Conservation (phyloP, 1,284 basidiomycete species). For the Cutaneotrichosporon sp. region DNA sequence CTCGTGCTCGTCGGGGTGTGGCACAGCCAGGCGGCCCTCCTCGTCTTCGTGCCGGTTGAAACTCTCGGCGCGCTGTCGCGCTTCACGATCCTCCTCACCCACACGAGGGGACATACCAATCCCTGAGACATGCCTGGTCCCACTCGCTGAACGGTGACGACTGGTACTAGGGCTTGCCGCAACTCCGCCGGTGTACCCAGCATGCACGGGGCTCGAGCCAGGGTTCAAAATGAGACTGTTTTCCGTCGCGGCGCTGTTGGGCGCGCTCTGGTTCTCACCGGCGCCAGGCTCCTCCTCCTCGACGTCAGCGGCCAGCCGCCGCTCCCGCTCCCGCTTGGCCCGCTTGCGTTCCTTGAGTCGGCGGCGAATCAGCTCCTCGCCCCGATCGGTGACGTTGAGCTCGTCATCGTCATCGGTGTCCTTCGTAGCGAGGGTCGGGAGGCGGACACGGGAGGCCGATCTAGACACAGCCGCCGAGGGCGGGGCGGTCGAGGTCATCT, state of each 20-base stretch:
- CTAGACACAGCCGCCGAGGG: conserved; percentile 9
- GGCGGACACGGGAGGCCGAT: conserved; percentile 14
- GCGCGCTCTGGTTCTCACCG: background rate
- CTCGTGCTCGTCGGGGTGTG: background rate
- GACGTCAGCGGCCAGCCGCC: conserved; percentile 19
- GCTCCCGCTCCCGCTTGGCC: conserved; percentile 38
- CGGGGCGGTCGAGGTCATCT: background rate
- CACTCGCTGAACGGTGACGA: conserved; percentile 8
- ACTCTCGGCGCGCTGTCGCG: too few species aligned
- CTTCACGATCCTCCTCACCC: background rate
- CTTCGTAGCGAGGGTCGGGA: background rate
- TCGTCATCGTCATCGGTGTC: conserved; percentile 49
- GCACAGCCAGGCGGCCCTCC: background rate
- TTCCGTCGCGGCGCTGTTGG: background rate
- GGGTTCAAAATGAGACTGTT: background rate
- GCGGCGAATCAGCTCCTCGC: conserved; percentile 54
- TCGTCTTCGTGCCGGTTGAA: conserved; percentile 8
- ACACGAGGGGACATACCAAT: background rate
- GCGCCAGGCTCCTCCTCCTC: conserved; percentile 20
- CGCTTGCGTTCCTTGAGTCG: conserved; percentile 53
- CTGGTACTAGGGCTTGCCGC: background rate
- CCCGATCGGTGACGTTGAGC: conserved; percentile 51
- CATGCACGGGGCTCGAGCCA: background rate
- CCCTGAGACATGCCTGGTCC: background rate
- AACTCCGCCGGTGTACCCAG: too few species aligned